These are phyloP conservation scores for Tripterygium wilfordii DNA, from an alignment of 177 flowering plant species.

Conservation along the genomic window DNA sequence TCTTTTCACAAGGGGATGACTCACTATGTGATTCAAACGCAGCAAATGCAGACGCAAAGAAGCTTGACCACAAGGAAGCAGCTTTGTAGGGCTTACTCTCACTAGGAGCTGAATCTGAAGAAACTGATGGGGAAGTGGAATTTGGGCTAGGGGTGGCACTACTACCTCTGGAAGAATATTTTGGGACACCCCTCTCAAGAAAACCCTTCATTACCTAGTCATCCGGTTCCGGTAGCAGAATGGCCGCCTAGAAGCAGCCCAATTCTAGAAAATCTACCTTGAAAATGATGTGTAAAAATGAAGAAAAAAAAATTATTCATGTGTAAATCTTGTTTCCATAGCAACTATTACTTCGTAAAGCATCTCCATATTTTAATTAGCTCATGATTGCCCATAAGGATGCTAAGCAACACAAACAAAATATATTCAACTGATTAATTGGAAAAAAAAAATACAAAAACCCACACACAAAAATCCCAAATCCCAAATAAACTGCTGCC, in stretches of 20 bases:
- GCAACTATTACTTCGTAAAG: too few species aligned
- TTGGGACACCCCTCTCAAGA: constrained; percentile 29
- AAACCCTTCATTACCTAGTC: constrained; percentile 63
- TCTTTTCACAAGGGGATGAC: constrained; percentile 28
- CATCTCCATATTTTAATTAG: too few species aligned
- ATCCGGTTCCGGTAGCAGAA: constrained; percentile 4
- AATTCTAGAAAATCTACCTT: not conserved
- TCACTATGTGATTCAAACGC: constrained; percentile 41
- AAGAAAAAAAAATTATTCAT: too few species aligned
- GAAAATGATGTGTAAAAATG: not conserved
- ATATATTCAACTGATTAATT: too few species aligned
- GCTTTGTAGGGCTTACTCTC: constrained; percentile 28
- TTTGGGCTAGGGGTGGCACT: not conserved
- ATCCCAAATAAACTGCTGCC: too few species aligned
- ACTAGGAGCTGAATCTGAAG: constrained; percentile 26
- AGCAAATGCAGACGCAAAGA: constrained; percentile 53
- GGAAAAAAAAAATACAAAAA: too few species aligned
- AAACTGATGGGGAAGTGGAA: constrained; percentile 18
- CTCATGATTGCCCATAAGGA: too few species aligned
- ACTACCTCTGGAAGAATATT: constrained; percentile 22
- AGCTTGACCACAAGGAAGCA: constrained; percentile 48
- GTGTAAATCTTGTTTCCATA: too few species aligned
- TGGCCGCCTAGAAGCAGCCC: constrained; percentile 8
- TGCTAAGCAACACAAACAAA: too few species aligned
- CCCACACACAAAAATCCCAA: too few species aligned